phyloP scores from a whole-genome alignment of 192 early-diverging fungal genomes.

The Funneliformis geosporum region DNA sequence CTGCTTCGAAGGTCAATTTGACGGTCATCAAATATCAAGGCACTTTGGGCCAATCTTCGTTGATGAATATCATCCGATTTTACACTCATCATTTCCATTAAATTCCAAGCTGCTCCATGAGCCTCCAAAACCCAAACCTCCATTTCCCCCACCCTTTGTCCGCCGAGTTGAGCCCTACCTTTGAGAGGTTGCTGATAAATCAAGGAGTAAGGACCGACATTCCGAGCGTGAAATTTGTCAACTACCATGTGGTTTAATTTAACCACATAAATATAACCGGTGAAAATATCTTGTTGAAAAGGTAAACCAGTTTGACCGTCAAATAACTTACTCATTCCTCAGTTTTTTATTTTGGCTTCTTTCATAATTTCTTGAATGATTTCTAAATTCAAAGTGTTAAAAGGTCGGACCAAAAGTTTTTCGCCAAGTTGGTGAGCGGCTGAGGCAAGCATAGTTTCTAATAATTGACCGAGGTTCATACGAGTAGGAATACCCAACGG shows the following conservation, averaged over 20 bases:
- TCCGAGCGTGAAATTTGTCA: conserved; percentile 20
- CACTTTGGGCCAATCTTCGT: background rate
- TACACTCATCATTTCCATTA: conserved; percentile 9
- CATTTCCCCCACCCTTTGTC: conserved; percentile 24
- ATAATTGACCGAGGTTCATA: conserved; percentile 17
- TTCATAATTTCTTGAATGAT: conserved; percentile 15
- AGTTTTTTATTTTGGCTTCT: conserved; percentile 25
- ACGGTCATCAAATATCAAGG: background rate
- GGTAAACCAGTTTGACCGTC: conserved; percentile 26
- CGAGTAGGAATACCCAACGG: conserved; percentile 13
- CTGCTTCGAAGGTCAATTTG: background rate
- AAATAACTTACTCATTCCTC: conserved; percentile 11
- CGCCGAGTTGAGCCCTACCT: conserved; percentile 8
- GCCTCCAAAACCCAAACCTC: background rate
- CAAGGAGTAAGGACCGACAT: conserved; percentile 13
- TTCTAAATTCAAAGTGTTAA: background rate
- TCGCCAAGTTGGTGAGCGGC: conserved; percentile 6
- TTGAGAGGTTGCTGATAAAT: conserved; percentile 20
- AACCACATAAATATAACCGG: conserved; percentile 6
- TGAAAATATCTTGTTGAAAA: conserved; percentile 27
- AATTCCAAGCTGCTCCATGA: conserved; percentile 3
- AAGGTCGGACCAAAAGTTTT: background rate
- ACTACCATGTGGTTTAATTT: conserved; percentile 27
- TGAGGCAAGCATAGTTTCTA: background rate
- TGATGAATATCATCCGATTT: conserved; percentile 12